Conservation (phyloP, 176 grass and related monocot species). For the Ampelocalamus luodianensis region DNA sequence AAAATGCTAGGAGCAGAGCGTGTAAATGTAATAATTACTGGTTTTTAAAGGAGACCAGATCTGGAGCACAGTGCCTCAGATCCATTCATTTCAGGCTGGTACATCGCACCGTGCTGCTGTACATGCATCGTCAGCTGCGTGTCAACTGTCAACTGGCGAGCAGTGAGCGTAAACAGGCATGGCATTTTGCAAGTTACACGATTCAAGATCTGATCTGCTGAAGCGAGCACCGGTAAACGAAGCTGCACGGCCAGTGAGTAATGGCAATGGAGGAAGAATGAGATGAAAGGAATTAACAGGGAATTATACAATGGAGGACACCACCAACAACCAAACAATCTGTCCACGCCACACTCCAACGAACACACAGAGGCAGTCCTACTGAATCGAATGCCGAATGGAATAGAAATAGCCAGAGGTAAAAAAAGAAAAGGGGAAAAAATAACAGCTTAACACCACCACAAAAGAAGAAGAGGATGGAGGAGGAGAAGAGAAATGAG, state of each 20-base stretch:
- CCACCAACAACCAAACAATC: conserved; percentile 49
- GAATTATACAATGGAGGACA: conserved; percentile 47
- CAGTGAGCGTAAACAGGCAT: neutral
- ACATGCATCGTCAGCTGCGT: neutral
- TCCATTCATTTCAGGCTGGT: conserved; percentile 17
- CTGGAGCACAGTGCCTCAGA: conserved; percentile 36
- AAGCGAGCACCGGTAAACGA: neutral
- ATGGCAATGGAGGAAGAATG: neutral
- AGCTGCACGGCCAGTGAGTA: neutral
- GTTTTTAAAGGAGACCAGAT: conserved; percentile 31
- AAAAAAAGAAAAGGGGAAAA: neutral
- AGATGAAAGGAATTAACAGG: conserved; percentile 27
- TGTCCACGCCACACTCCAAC: conserved; percentile 49
- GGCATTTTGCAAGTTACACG: neutral
- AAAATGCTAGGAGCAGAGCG: neutral
- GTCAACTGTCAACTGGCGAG: neutral
- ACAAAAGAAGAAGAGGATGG: neutral
- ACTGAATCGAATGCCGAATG: conserved; percentile 51
- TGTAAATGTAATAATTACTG: conserved; percentile 8
- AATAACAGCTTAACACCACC: conserved; percentile 41
- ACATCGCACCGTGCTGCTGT: neutral
- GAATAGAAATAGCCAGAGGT: neutral
- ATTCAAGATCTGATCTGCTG: conserved; percentile 15
- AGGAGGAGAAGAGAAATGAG: neutral
- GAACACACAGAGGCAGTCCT: conserved; percentile 2